Evolutionary conservation across 345 rosid species (phyloP), one percentile per base, ranked within the genome.

Genomic region (Toxicodendron radicans): DNA sequence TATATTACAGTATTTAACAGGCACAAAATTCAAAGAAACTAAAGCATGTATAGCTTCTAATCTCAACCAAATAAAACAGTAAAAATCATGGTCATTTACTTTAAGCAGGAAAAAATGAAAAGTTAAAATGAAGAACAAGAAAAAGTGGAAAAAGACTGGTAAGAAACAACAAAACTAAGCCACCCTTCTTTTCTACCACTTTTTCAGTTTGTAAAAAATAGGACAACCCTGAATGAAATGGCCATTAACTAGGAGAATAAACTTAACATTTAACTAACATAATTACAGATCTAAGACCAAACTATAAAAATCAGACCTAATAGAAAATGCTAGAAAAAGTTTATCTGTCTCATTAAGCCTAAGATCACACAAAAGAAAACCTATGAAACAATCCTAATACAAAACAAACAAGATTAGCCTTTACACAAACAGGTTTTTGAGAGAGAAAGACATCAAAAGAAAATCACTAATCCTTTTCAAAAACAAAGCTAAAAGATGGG

Each of bases 231-330:
- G 9, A 30, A 70, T 27, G 57, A 38, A 68, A 21, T 51, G 30
- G 60, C n/a, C 51, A 68, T 35, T 30, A 71, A 32, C 33, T 24
- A 43, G 2, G 46, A 64, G 51, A 24, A 32, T 7, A 66, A 62
- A 57, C 64, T 35, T 53, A 62, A 73, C 7, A 59, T 58, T 48
- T 14, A 58, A 11, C n/a, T 7, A 52, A 41, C 58, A n/a, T 75
- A 75, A 58, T 56, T 62, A 66, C 85, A 82, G 85, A 87, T 82
- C 85, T 86, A 68, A 83, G 35, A 62, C 56, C 17, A 73, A 70
- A 43, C 43, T n/a, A 51, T 0, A 58, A 79, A 58, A 24, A 66
- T 75, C n/a, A 66, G 45, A 69, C 8, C 45, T 41, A 7, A 2
- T 73, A 27, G 20, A 52, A 76, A 79, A 48, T 38, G 38, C 41